phyloP scores from a whole-genome alignment of 192 early-diverging fungal species.

The Coemansia sp. region DNA sequence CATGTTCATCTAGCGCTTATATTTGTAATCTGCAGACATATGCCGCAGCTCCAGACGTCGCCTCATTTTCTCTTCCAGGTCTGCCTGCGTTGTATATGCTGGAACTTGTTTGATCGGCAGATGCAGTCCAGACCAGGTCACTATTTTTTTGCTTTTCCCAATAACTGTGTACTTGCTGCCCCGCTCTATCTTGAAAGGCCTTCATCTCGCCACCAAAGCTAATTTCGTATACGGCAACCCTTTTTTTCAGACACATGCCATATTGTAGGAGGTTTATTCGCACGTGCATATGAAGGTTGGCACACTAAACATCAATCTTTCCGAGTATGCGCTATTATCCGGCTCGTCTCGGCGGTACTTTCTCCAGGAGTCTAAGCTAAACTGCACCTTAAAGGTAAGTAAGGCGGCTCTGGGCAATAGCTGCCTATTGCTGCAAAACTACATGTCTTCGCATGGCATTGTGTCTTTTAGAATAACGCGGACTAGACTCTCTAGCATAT shows the following conservation, averaged over 20 bases:
- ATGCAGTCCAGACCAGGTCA: neutral
- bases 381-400: slow-evolving; percentile 75
- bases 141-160: neutral
- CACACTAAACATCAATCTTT: slow-evolving; percentile 71
- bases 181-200: no score
- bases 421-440: no score
- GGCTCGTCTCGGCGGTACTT: slow-evolving; percentile 60
- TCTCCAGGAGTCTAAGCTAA: slow-evolving; percentile 72
- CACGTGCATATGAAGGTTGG: slow-evolving; percentile 58
- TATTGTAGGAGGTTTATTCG: slow-evolving; percentile 46
- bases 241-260: slow-evolving; percentile 3
- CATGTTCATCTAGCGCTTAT: neutral
- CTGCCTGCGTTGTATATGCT: neutral
- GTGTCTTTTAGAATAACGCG: no score
- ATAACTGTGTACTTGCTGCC: no score
- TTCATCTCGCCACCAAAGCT: neutral
- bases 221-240: neutral
- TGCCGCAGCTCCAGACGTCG: neutral
- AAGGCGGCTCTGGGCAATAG: neutral
- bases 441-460: neutral
- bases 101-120: slow-evolving; percentile 3
- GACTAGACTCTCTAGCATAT: no score
- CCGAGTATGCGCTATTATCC: slow-evolving; percentile 69
- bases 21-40: neutral
- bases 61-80: neutral